Evolutionary conservation across 1,284 basidiomycete species (phyloP).

Genomic region (Cronartium ribicola): DNA sequence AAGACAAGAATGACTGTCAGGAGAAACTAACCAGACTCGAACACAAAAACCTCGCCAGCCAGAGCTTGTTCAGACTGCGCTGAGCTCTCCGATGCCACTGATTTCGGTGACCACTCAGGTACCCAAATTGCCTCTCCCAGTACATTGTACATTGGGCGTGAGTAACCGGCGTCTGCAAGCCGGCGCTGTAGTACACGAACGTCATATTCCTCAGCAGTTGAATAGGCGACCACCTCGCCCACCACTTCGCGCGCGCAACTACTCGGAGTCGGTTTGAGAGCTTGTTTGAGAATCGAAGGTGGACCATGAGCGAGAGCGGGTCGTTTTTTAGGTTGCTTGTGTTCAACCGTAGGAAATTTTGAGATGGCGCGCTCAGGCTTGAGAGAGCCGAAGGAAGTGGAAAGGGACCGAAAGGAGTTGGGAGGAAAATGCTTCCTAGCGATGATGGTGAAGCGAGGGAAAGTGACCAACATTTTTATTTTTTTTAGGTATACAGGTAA

Average conservation of each 20-base stretch:
- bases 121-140: conserved; percentile 41
- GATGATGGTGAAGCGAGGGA: too few relatives aligned
- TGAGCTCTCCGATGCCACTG: conserved; percentile 4
- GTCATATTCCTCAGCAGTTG: conserved; percentile 40
- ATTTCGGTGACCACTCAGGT: conserved; percentile 23
- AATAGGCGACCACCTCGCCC: conserved; percentile 34
- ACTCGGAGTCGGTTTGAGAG: conserved; percentile 14
- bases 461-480: too few relatives aligned
- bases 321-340: background rate
- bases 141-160: conserved; percentile 23
- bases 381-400: too few relatives aligned
- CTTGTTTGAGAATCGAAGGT: conserved; percentile 26
- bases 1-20: too few relatives aligned
- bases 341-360: background rate
- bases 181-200: conserved; percentile 20
- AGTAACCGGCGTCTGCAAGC: conserved; percentile 18
- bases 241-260: background rate
- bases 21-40: conserved; percentile 40
- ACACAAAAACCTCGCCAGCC: conserved; percentile 39
- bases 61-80: background rate
- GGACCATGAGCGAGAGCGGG: conserved; percentile 22
- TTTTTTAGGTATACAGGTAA: too few relatives aligned
- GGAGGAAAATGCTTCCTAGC: too few relatives aligned
- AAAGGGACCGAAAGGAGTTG: too few relatives aligned
- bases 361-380: too few relatives aligned